Conservation (phyloP, 2,329 filamentous ascomycete genomes). For the Aureobasidium zeae region DNA sequence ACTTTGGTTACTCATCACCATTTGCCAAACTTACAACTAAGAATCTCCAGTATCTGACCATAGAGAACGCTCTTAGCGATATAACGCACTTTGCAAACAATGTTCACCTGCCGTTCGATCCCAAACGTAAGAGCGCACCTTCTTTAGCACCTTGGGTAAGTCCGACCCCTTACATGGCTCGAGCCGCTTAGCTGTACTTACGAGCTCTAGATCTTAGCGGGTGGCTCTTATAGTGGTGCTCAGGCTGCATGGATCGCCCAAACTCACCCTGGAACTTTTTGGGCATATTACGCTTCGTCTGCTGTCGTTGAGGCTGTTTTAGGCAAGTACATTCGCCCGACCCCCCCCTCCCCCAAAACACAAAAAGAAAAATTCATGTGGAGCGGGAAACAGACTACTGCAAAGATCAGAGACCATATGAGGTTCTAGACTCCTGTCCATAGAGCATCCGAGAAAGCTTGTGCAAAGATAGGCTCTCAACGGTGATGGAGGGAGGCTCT, state of each 20-base stretch:
- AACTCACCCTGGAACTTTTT: conserved; percentile 47
- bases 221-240: conserved; percentile 50
- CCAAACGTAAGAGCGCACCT: conserved; percentile 40
- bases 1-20: conserved; percentile 49
- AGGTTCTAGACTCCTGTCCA: no score
- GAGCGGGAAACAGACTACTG: no score
- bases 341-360: no score
- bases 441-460: no score
- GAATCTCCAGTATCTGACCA: conserved; percentile 46
- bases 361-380: no score
- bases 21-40: conserved; percentile 43
- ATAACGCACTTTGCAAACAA: conserved; percentile 46
- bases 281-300: conserved; percentile 51
- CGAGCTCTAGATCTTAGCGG: no score
- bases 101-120: conserved; percentile 46
- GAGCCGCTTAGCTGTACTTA: no score
- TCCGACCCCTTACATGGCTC: no score
- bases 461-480: no score
- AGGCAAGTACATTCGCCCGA: no score
- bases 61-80: conserved; percentile 47
- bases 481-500: no score
- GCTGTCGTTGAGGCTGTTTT: conserved; percentile 50
- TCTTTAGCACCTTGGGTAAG: conserved; percentile 48
- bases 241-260: conserved; percentile 46
- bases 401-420: conserved; percentile 46